Percentiles rank a stretch among this genome's conserved stretches.
phyloP scores from a whole-genome alignment of 768 basidiomycete species.

The Dendrothele bispora region DNA sequence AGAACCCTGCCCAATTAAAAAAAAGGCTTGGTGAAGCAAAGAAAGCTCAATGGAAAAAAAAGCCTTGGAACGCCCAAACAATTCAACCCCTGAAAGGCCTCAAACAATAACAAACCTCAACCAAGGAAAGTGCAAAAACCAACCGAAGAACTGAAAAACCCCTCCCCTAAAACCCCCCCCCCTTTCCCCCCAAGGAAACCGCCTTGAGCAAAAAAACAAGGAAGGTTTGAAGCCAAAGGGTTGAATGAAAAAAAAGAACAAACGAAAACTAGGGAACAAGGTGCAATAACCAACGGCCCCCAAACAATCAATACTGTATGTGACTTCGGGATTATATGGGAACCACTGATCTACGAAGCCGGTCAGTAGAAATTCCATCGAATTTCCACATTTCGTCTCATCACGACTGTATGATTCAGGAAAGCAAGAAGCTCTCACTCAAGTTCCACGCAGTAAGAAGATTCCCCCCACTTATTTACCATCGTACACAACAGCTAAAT shows the following conservation, averaged over 20 bases:
- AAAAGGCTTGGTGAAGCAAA: not conserved
- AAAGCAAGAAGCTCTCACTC: not conserved
- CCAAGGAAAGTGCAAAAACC: not conserved
- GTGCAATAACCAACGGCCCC: slow-evolving; percentile 13
- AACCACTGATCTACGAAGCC: slow-evolving; percentile 13
- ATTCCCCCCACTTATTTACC: not conserved
- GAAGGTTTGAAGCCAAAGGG: no score
- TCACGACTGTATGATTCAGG: slow-evolving; percentile 12
- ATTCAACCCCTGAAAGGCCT: not conserved
- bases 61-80: not conserved
- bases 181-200: no score
- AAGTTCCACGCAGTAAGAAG: no score
- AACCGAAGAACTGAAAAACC: not conserved
- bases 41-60: not conserved
- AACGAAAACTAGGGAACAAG: not conserved
- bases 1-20: not conserved
- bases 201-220: no score
- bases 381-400: not conserved
- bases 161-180: not conserved
- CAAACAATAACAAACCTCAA: not conserved
- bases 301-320: slow-evolving; percentile 15
- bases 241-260: no score
- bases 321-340: slow-evolving; percentile 17
- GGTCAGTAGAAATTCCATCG: slow-evolving; percentile 21
- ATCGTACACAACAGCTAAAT: not conserved